phyloP scores from a whole-genome alignment of 1,284 basidiomycete species.

The Coriolopsis trogii region DNA sequence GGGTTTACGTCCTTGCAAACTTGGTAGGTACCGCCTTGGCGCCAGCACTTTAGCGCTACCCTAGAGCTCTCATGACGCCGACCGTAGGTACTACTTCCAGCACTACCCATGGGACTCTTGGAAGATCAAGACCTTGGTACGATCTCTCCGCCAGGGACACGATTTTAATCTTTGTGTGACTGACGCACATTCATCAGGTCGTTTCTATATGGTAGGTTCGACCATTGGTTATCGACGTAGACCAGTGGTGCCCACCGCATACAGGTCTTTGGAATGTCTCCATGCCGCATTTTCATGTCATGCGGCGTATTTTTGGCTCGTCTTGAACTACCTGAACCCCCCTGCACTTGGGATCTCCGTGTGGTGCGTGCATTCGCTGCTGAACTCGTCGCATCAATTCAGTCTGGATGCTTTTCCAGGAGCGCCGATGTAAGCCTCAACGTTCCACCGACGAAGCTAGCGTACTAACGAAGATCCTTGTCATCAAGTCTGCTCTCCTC shows the following conservation, averaged over 20 bases:
- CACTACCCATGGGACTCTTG: no score
- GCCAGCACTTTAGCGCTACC: no score
- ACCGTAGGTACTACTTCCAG: no score
- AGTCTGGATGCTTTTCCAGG: neutral
- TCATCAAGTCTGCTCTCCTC: neutral
- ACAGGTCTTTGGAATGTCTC: neutral
- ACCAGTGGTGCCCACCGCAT: no score
- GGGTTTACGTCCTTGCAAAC: neutral
- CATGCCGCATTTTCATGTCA: neutral
- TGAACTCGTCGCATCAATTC: neutral
- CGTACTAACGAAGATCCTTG: neutral
- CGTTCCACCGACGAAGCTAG: neutral
- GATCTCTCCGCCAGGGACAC: no score
- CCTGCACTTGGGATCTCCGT: neutral
- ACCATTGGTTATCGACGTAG: no score
- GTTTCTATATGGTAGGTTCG: no score
- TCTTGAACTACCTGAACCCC: neutral
- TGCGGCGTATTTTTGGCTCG: constrained; percentile 1
- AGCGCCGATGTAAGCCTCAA: neutral
- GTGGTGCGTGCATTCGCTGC: neutral
- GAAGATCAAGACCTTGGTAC: no score
- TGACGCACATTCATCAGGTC: no score
- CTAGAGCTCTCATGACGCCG: no score
- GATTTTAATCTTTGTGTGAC: no score
- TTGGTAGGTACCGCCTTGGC: neutral